Percentiles rank a stretch among this genome's conserved stretches.
These are phyloP conservation scores for Postia placenta DNA, from an alignment of 768 basidiomycete species.

Conservation along the genomic window DNA sequence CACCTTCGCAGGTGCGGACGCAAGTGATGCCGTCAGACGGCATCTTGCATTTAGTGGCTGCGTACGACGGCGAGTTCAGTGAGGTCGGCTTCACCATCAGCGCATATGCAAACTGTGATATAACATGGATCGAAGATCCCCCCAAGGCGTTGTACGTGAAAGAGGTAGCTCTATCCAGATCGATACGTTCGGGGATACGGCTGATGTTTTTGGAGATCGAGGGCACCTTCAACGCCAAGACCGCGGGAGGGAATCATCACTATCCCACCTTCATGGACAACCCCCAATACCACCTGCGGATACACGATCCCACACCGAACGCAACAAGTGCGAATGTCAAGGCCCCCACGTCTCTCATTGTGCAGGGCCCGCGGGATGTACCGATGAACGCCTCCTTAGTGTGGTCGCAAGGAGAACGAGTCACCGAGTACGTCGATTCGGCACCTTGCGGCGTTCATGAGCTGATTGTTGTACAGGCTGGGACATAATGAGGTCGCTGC, in stretches of 20 bases:
- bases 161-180: conserved; percentile 11
- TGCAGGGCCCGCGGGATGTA: conserved; percentile 56
- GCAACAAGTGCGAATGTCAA: conserved; percentile 21
- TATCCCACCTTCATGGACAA: conserved; percentile 83
- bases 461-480: conserved; percentile 29
- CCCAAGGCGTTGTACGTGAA: conserved; percentile 19
- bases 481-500: conserved; percentile 63
- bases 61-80: conserved; percentile 60
- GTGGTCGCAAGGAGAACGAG: conserved; percentile 70
- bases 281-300: conserved; percentile 74
- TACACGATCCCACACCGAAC: conserved; percentile 33
- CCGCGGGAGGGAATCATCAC: conserved; percentile 79
- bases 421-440: conserved; percentile 59
- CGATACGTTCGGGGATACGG: neutral
- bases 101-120: conserved; percentile 40
- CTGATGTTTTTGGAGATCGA: conserved; percentile 38
- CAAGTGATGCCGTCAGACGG: conserved; percentile 4
- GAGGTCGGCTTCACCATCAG: conserved; percentile 67
- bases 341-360: conserved; percentile 35
- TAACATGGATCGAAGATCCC: conserved; percentile 19
- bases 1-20: conserved; percentile 14
- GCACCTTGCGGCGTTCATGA: neutral
- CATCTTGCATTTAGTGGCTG: conserved; percentile 51
- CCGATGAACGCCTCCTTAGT: conserved; percentile 70
- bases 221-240: conserved; percentile 59